Evolutionary conservation across 495 filamentous ascomycete species (phyloP).

Genomic region (Talaromyces adpressus): DNA sequence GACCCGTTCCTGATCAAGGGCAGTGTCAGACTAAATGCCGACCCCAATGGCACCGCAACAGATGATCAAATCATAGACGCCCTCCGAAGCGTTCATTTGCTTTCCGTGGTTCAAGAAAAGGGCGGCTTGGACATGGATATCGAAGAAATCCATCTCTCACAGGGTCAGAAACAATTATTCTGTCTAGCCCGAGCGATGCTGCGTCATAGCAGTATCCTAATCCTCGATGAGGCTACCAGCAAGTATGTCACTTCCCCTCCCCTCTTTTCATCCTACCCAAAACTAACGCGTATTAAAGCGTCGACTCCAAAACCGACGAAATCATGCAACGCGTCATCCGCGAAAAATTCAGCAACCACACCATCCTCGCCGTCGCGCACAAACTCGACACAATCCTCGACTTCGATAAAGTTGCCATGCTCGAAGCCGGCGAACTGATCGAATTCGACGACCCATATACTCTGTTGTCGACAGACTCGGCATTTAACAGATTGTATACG

Average conservation of each 20-base stretch:
- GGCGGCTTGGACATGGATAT: conserved; percentile 39
- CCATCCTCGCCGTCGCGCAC: conserved; percentile 57
- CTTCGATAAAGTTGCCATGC: conserved; percentile 41
- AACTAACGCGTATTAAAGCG: conserved; percentile 17
- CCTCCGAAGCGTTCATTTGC: conserved; percentile 34
- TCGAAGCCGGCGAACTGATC: conserved; percentile 38
- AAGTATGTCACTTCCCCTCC: conserved; percentile 16
- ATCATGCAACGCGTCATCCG: conserved; percentile 54
- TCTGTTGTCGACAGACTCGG: conserved; percentile 14
- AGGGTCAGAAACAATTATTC: conserved; percentile 54
- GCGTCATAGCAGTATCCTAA: conserved; percentile 29
- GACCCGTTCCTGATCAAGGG: conserved; percentile 48
- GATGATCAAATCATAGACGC: conserved; percentile 30
- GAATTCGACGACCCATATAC: conserved; percentile 36
- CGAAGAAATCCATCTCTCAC: conserved; percentile 35
- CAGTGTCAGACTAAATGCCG: conserved; percentile 33
- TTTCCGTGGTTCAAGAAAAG: conserved; percentile 26
- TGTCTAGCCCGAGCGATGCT: conserved; percentile 50
- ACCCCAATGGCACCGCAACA: conserved; percentile 24
- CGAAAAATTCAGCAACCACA: conserved; percentile 48
- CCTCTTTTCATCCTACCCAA: conserved; percentile 15
- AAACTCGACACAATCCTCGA: conserved; percentile 53
- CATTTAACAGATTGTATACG: conserved; percentile 10
- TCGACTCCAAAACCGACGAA: conserved; percentile 50
- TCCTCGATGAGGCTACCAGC: conserved; percentile 40